Conservation (phyloP, 139 green algal species). For the Yamagishiella unicocca region DNA sequence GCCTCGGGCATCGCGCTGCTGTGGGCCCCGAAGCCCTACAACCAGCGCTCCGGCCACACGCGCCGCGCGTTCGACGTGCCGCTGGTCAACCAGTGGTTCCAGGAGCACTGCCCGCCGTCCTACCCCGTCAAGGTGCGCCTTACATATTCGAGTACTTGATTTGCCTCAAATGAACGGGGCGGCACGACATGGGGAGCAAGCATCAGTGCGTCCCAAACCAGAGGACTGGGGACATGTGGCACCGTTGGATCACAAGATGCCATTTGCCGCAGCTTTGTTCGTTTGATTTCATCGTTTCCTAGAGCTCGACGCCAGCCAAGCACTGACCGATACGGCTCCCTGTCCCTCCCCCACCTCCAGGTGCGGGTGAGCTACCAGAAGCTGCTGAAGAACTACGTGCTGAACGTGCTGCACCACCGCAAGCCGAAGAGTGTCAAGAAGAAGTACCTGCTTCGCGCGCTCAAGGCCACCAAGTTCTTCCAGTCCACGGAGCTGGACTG, state of each 20-base stretch:
- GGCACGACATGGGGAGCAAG: too few species aligned
- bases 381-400: slow-evolving; percentile 98
- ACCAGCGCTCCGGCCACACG: slow-evolving; percentile 88
- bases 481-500: slow-evolving; percentile 99
- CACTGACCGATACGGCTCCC: not conserved
- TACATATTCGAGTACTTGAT: too few species aligned
- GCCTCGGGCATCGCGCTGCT: slow-evolving; percentile 93
- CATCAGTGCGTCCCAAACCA: too few species aligned
- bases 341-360: too few species aligned
- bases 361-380: slow-evolving; percentile 99
- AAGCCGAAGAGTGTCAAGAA: slow-evolving; percentile 96
- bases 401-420: slow-evolving; percentile 96
- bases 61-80: slow-evolving; percentile 94
- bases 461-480: slow-evolving; percentile 99
- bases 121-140: slow-evolving; percentile 96
- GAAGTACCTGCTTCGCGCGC: slow-evolving; percentile 92
- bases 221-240: too few species aligned
- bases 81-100: slow-evolving; percentile 96
- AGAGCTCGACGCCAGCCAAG: too few species aligned
- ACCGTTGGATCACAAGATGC: too few species aligned
- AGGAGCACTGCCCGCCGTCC: slow-evolving; percentile 89
- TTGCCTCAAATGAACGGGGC: too few species aligned
- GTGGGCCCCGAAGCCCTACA: slow-evolving; percentile 96
- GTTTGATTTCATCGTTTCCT: too few species aligned
- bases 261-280: too few species aligned